Conservation (phyloP, 202 grass and related monocot species). For the Musa balbisiana region DNA sequence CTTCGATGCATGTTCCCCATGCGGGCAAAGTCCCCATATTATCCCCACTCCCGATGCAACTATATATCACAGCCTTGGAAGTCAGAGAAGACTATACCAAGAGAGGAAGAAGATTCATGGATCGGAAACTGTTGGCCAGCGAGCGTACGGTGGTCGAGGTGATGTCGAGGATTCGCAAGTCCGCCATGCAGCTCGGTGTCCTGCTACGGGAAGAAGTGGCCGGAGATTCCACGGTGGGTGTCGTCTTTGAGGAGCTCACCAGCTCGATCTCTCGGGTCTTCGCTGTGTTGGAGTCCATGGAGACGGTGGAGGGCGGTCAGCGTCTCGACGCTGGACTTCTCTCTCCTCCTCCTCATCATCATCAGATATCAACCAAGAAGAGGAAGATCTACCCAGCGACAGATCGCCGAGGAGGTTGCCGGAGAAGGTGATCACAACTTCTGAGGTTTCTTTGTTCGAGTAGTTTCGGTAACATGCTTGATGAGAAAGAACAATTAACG, state of each 20-base stretch:
- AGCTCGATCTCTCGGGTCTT: conserved; percentile 35
- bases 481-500: too few relatives aligned
- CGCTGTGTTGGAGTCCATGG: conserved; percentile 16
- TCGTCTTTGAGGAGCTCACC: conserved; percentile 31
- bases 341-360: conserved; percentile 1
- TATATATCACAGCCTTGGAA: too few relatives aligned
- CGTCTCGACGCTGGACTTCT: too few relatives aligned
- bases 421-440: conserved; percentile 22
- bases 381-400: conserved; percentile 24
- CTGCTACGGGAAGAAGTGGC: conserved; percentile 17
- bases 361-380: conserved; percentile 32
- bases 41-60: too few relatives aligned
- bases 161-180: conserved; percentile 26
- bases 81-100: too few relatives aligned
- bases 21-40: too few relatives aligned
- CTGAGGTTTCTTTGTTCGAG: background rate
- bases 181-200: conserved; percentile 13
- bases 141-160: conserved; percentile 28
- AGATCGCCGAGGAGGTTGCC: conserved; percentile 6
- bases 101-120: background rate
- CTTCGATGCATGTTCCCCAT: too few relatives aligned
- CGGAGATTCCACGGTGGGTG: conserved; percentile 7
- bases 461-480: too few relatives aligned
- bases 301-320: background rate
- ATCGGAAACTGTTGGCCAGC: background rate